phyloP scores from a whole-genome alignment of 129 eudicot species.

The Ambrosia trifida region DNA sequence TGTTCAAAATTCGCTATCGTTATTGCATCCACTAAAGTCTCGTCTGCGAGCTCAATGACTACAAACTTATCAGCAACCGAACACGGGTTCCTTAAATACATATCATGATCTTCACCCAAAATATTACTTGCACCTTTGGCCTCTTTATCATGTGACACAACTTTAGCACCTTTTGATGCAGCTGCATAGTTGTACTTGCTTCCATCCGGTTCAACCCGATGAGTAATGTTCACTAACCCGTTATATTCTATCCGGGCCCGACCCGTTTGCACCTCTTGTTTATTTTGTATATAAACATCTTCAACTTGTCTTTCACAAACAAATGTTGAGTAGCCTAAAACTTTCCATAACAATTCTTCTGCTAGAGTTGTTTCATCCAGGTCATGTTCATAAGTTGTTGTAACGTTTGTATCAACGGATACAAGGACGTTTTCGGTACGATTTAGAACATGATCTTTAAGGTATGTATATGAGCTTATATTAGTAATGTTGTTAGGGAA shows the following conservation, averaged over 20 bases:
- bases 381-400: slow-evolving; percentile 14
- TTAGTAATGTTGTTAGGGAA: slow-evolving; percentile 33
- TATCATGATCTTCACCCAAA: slow-evolving; percentile 76
- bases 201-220: slow-evolving; percentile 95
- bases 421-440: slow-evolving; percentile 29
- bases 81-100: slow-evolving; percentile 90
- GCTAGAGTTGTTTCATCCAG: slow-evolving; percentile 28
- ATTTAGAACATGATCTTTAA: slow-evolving; percentile 40
- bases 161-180: slow-evolving; percentile 82
- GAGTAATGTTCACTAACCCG: slow-evolving; percentile 66
- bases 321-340: slow-evolving; percentile 46
- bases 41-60: slow-evolving; percentile 84
- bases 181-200: slow-evolving; percentile 84
- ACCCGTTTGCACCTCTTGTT: slow-evolving; percentile 38
- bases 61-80: slow-evolving; percentile 76
- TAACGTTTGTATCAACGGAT: slow-evolving; percentile 42
- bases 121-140: slow-evolving; percentile 87
- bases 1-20: slow-evolving; percentile 87
- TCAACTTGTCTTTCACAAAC: slow-evolving; percentile 43
- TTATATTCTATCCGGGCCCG: slow-evolving; percentile 36
- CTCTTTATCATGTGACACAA: slow-evolving; percentile 86
- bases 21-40: slow-evolving; percentile 78
- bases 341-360: slow-evolving; percentile 40
- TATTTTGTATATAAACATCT: slow-evolving; percentile 24
- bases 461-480: slow-evolving; percentile 34